Percentiles rank a stretch among this genome's conserved stretches.
Conservation (phyloP, 2,329 filamentous ascomycete genomes). For the Arthrobotrys sinensis region DNA sequence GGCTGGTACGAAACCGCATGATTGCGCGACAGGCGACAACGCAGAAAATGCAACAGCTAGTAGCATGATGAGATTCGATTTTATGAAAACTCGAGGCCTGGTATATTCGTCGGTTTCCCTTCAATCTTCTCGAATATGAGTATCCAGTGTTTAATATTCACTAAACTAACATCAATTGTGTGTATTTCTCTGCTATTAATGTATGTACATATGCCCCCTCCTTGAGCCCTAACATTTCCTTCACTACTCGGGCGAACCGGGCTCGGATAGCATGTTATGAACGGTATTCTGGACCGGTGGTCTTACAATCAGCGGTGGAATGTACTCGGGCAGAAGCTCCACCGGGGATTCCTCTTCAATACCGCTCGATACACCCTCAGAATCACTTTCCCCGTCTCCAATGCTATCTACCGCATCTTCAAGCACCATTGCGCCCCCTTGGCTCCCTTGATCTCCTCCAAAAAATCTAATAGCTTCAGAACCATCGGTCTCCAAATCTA, state of each 20-base stretch:
- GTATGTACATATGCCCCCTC: neutral
- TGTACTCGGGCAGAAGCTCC: neutral
- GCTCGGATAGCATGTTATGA: slow-evolving; percentile 3
- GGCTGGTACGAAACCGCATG: slow-evolving; percentile 54
- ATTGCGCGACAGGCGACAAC: slow-evolving; percentile 37
- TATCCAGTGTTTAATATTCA: no score
- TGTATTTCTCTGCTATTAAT: neutral
- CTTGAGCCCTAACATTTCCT: no score
- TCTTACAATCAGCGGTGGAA: neutral
- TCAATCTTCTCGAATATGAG: no score
- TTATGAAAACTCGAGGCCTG: no score
- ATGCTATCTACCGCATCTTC: no score
- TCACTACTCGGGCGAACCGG: neutral
- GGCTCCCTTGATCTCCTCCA: neutral
- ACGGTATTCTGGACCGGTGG: neutral
- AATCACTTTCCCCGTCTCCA: no score
- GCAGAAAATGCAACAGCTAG: slow-evolving; percentile 48
- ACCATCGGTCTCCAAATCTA: neutral
- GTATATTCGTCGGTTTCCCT: no score
- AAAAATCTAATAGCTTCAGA: neutral
- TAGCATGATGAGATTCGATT: no score
- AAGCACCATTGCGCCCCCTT: neutral
- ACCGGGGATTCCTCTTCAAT: no score
- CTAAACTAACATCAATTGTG: no score
- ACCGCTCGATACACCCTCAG: no score